These are phyloP conservation scores for Pinus albicaulis DNA, from an alignment of 75 land plant genomes.

Conservation along the genomic window DNA sequence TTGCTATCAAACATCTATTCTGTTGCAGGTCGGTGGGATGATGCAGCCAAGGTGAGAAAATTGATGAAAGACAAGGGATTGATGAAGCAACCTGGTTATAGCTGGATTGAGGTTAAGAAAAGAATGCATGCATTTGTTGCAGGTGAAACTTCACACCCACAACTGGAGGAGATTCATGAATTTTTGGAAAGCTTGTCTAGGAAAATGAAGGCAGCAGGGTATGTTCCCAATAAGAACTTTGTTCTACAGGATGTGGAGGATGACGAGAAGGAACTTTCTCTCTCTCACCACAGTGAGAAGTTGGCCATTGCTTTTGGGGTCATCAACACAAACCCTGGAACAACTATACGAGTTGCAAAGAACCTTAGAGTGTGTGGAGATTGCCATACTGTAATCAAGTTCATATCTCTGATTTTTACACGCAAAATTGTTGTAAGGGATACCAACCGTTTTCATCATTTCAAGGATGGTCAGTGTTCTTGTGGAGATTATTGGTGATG, in stretches of 20 bases:
- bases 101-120: constrained; percentile 43
- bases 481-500: constrained; percentile 14
- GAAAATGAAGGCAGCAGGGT: neutral
- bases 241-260: neutral
- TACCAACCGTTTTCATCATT: constrained; percentile 8
- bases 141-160: constrained; percentile 18
- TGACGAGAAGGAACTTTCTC: neutral
- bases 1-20: constrained; percentile 61
- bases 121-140: constrained; percentile 23
- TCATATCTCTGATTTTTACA: neutral
- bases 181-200: constrained; percentile 9
- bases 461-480: neutral
- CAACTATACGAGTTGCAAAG: neutral
- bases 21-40: constrained; percentile 54
- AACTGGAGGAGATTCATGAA: constrained; percentile 8
- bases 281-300: neutral
- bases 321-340: neutral
- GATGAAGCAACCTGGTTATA: constrained; percentile 41
- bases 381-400: neutral
- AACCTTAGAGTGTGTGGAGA: neutral
- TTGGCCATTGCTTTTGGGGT: neutral
- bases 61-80: constrained; percentile 38
- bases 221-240: neutral
- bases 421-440: neutral
- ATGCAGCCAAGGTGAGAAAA: constrained; percentile 33